Conservation (phyloP, 169 alveolate species). For the Eimeria sp. region DNA sequence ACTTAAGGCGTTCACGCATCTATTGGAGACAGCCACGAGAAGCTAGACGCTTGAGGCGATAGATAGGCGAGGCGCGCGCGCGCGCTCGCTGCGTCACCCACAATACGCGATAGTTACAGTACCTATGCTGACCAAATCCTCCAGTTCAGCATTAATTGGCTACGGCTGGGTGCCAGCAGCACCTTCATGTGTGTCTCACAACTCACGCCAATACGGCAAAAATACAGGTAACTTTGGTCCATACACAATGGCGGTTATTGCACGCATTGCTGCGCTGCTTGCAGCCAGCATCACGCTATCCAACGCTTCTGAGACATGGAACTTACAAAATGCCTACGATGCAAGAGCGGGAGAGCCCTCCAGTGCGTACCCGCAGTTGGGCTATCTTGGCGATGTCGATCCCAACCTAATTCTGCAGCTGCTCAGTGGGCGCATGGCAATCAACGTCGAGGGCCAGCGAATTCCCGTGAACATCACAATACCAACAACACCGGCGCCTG, state of each 20-base stretch:
- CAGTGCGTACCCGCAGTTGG: conserved; percentile 1
- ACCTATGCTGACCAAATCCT: neutral
- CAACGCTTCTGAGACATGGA: conserved; percentile 15
- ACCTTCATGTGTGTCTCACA: neutral
- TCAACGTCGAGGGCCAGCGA: conserved; percentile 8
- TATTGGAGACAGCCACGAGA: neutral
- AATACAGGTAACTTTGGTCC: conserved; percentile 16
- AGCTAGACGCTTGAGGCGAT: neutral
- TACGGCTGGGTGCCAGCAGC: neutral
- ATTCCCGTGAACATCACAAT: neutral
- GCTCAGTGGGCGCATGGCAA: conserved; percentile 10
- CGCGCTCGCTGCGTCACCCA: neutral
- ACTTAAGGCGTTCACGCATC: neutral
- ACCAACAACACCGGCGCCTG: conserved; percentile 7
- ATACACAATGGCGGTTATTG: neutral
- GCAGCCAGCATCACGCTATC: conserved; percentile 40
- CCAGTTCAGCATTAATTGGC: neutral
- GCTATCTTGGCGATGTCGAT: conserved; percentile 14
- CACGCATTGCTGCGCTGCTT: conserved; percentile 7
- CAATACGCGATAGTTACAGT: neutral
- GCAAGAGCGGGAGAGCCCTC: neutral
- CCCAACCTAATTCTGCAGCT: conserved; percentile 17
- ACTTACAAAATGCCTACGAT: neutral
- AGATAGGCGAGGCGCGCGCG: conserved; percentile 8
- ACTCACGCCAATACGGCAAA: neutral